Base-by-base conservation (phyloP, 306 rosid genomes). In the Rubus idaeus region DNA sequence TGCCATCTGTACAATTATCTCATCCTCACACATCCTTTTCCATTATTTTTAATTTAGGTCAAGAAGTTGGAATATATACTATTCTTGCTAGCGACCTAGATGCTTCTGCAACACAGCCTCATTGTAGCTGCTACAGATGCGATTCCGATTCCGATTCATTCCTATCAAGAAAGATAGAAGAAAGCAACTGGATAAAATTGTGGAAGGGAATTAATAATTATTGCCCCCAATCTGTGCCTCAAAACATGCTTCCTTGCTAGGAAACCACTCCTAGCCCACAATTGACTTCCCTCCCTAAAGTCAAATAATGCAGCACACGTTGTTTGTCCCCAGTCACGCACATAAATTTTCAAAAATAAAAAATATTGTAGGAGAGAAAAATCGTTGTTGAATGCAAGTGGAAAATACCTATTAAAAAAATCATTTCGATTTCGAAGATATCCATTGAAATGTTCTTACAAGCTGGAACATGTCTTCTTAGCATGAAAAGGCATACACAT, bases 221-320 rank as follows among this genome's bases (percentile, higher is more conserved):
- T 50, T 50, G 55, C 9, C 82, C 74, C 74, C 86, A 61, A 20
- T 75, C 45, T 72, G 78, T 42, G 87, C 85, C 87, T n/a, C 56
- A 66, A 76, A 77, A 81, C 83, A 76, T 81, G 84, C 80, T 73
- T 79, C 83, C 66, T 53, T 73, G 78, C 74, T n/a, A 56, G 84
- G 84, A 62, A 69, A 77, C 82, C 80, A 52, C 53, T 41, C 65
- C 72, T 14, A 5, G 35, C 79, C 73, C 75, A 74, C 80, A 21
- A n/a, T 86, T 78, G 86, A 83, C 79, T 61, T 42, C 77, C 12
- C 57, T 6, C 2, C 51, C 12, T 3, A 18, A 78, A 69, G 90
- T 83, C 87, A 83, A 86, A 77, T 75, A 71, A 23, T 61, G 55
- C 82, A 67, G 65, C 82, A 23, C 40, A 51, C 69, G 55, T 57